These are phyloP conservation scores for Lenwebbia sp. DNA, from an alignment of 345 rosid species.

Conservation along the genomic window DNA sequence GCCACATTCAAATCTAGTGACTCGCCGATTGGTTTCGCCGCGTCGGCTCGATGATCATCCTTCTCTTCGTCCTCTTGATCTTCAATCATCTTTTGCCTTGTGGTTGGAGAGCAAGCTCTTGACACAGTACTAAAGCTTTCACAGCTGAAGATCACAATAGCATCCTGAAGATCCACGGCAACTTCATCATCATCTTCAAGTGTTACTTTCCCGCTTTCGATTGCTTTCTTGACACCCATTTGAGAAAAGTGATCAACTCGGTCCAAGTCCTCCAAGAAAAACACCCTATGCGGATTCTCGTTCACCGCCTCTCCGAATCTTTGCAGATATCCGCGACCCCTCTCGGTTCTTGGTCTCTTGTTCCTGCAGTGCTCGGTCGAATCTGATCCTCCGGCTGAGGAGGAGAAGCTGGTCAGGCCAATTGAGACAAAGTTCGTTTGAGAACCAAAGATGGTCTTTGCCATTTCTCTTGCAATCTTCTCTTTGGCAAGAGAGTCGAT, in stretches of 20 bases:
- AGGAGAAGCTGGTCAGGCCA: conserved; percentile 18
- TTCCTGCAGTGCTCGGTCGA: conserved; percentile 12
- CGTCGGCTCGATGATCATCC: not conserved
- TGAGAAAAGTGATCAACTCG: conserved; percentile 16
- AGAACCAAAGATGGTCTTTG: conserved; percentile 46
- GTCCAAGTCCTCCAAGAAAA: conserved; percentile 50
- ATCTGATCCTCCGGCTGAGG: conserved; percentile 8
- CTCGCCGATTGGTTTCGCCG: not conserved
- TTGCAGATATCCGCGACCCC: conserved; percentile 16
- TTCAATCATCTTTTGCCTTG: conserved; percentile 5
- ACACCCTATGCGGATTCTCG: conserved; percentile 59
- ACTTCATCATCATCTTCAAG: conserved; percentile 7
- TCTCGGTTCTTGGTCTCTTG: conserved; percentile 41
- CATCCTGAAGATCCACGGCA: conserved; percentile 39
- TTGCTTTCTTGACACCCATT: conserved; percentile 28
- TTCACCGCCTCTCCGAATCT: conserved; percentile 47
- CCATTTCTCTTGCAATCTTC: conserved; percentile 50
- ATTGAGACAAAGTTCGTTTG: conserved; percentile 29
- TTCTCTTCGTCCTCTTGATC: conserved; percentile 4
- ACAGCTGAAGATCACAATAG: conserved; percentile 46
- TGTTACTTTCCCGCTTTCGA: conserved; percentile 23
- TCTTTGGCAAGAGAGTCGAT: conserved; percentile 31
- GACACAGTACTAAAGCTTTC: conserved; percentile 18
- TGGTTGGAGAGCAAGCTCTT: conserved; percentile 16
- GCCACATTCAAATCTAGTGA: conserved; percentile 52